These are phyloP conservation scores for Kodamaea ohmeri DNA, from an alignment of 1,139 yeast genomes.

Conservation along the genomic window DNA sequence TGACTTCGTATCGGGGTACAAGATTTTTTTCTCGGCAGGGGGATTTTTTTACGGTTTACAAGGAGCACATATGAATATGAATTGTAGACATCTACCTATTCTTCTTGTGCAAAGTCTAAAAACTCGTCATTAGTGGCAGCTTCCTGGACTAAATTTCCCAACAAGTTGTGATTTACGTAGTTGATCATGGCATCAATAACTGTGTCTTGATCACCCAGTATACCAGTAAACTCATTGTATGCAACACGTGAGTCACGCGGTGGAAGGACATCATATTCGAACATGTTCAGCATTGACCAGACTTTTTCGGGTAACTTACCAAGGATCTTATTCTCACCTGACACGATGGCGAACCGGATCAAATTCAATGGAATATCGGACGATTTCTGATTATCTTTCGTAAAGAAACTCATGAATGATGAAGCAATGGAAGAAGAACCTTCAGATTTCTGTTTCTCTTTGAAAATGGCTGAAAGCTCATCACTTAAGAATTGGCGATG, in stretches of 20 bases:
- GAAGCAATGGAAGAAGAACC: conserved; percentile 5
- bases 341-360: conserved; percentile 62
- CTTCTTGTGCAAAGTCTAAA: conserved; percentile 12
- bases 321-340: conserved; percentile 70
- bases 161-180: conserved; percentile 38
- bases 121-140: conserved; percentile 10
- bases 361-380: conserved; percentile 53
- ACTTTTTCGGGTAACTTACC: conserved; percentile 60
- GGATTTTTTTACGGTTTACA: neutral
- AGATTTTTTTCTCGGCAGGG: conserved; percentile 1
- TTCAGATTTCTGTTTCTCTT: conserved; percentile 7
- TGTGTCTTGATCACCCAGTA: conserved; percentile 14
- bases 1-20: neutral
- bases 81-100: conserved; percentile 1
- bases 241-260: conserved; percentile 38
- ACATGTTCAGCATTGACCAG: conserved; percentile 62
- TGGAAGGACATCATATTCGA: conserved; percentile 70
- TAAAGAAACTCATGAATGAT: conserved; percentile 21
- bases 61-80: neutral
- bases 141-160: conserved; percentile 22
- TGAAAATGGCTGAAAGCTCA: conserved; percentile 39
- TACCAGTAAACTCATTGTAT: conserved; percentile 31
- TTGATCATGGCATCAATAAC: conserved; percentile 33
- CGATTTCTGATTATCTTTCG: conserved; percentile 10
- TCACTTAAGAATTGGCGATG: conserved; percentile 48